Percentiles rank a stretch among this genome's conserved stretches.
Evolutionary conservation across 495 filamentous ascomycete genomes (phyloP).

Genomic region (Coniosporium apollinis): DNA sequence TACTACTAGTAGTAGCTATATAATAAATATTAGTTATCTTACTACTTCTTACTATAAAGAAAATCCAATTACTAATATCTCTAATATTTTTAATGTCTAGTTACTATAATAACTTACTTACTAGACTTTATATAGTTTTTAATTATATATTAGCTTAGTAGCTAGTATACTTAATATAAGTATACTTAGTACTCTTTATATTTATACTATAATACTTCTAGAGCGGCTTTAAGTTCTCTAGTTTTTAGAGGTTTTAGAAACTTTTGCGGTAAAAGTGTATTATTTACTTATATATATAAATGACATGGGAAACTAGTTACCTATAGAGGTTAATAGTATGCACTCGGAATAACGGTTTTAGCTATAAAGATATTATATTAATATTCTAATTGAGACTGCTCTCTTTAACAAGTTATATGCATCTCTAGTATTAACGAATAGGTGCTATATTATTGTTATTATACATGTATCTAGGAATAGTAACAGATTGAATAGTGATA

Average conservation of each 20-base stretch:
- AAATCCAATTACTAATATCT: neutral
- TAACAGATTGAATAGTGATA: neutral
- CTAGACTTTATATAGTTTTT: no score
- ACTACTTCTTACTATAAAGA: neutral
- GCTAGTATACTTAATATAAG: no score
- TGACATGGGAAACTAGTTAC: neutral
- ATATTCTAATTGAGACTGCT: neutral
- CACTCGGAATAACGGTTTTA: no score
- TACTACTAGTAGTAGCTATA: no score
- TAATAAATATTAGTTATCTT: no score
- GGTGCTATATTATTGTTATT: neutral
- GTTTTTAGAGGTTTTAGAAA: no score
- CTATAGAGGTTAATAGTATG: neutral
- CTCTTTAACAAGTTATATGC: neutral
- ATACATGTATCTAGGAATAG: neutral
- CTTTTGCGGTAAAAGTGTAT: no score
- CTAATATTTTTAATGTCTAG: no score
- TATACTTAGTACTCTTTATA: neutral
- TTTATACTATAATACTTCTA: neutral
- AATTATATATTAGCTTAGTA: neutral
- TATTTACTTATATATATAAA: no score
- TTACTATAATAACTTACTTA: no score
- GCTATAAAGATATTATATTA: neutral
- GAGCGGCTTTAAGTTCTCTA: no score
- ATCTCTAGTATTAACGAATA: neutral